Evolutionary conservation across 495 filamentous ascomycete species (phyloP), one percentile per base, ranked within the genome.

Genomic region (Xylaria venustula): DNA sequence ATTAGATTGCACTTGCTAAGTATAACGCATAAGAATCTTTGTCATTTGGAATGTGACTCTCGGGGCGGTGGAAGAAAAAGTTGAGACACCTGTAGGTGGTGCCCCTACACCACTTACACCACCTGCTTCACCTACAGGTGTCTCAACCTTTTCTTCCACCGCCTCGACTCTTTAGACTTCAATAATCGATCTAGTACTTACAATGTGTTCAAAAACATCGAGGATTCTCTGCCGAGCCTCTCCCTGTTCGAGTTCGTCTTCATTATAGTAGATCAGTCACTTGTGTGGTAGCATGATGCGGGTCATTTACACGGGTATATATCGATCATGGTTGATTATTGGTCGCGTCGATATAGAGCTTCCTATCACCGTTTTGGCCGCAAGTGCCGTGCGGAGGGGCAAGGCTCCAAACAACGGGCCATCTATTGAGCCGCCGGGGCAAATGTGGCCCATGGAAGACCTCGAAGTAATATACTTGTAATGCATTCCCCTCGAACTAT

Each of bases 361-460:
- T 62, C 66, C 64, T 64, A 69, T 64, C 66, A 62, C 59, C 54
- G 54, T 58, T 58, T 54, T 25, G 7, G 44, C 62, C 57, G 30
- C 60, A 70, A 70, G 63, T 70, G 67, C 67, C 67, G 67, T 65
- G 67, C 45, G 67, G 67, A 67, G 67, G 53, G 62, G 64, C 62
- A 58, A 54, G 42, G 56, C 50, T 40, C 28, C 51, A 46, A 26
- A 49, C 42, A 52, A 70, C 56, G 60, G 58, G 28, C 46, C 41
- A 63, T 63, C 45, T 58, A 67, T 64, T 72, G 66, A 72, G 64
- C 65, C 66, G 65, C 61, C 54, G 37, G 54, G 59, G 59, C 28
- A 63, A 64, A 64, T 62, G 50, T 51, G 60, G 48, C 30, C 54
- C 54, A n/a, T n/a, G n/a, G n/a, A n/a, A n/a, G n/a, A n/a, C n/a